phyloP scores from a whole-genome alignment of 345 rosid genomes.

The Passiflora organensis region DNA sequence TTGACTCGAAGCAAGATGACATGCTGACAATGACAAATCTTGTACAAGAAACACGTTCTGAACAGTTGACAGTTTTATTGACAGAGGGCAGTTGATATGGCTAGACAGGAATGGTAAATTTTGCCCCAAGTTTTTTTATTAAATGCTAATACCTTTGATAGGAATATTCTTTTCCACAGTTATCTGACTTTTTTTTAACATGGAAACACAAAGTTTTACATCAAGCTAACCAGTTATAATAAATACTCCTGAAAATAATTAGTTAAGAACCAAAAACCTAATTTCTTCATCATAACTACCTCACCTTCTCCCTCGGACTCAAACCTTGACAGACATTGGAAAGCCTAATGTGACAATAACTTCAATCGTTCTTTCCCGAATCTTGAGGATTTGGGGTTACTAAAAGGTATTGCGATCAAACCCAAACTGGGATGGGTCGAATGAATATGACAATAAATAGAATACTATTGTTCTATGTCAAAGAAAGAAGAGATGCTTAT shows the following conservation, averaged over 20 bases:
- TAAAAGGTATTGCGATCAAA: too few relatives aligned
- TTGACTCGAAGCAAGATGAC: constrained; percentile 43
- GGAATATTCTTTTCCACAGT: not conserved
- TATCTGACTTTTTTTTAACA: not conserved
- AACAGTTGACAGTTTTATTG: constrained; percentile 3
- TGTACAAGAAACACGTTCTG: not conserved
- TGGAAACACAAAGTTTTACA: not conserved
- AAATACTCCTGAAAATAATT: not conserved
- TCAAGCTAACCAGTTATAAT: not conserved
- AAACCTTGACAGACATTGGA: not conserved
- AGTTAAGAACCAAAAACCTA: not conserved
- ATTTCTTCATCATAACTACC: not conserved
- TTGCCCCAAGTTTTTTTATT: not conserved
- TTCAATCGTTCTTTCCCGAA: too few relatives aligned
- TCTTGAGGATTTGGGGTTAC: too few relatives aligned
- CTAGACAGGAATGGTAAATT: not conserved
- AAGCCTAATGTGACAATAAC: not conserved
- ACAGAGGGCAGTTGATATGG: not conserved
- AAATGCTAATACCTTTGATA: not conserved
- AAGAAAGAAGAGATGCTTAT: constrained; percentile 4
- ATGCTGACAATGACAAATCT: not conserved
- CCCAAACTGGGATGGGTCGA: too few relatives aligned
- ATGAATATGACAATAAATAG: too few relatives aligned
- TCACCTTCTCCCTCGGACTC: not conserved
- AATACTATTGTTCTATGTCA: too few relatives aligned